Evolutionary conservation across 139 green algal species (phyloP).

Genomic region (Diplosphaera chodatii): DNA sequence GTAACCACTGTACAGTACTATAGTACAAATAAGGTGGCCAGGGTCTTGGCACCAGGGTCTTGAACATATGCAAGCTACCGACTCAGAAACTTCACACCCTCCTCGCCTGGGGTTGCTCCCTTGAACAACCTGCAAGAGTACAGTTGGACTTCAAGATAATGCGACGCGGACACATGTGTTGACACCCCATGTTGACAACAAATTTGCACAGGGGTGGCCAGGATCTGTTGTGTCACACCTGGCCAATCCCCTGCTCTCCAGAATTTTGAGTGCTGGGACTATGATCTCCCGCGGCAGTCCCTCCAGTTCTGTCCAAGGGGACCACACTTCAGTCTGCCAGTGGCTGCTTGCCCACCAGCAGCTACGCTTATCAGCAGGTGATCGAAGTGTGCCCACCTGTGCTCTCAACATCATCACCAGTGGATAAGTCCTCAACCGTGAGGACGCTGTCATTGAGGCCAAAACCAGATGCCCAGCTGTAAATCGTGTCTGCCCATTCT

Average conservation of each 20-base stretch:
- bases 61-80: not conserved
- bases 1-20: too few relatives aligned
- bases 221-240: constrained; percentile 23
- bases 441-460: constrained; percentile 57
- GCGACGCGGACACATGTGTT: too few relatives aligned
- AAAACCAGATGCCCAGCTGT: constrained; percentile 30
- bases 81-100: constrained; percentile 66
- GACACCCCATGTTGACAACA: too few relatives aligned
- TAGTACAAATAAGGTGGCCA: too few relatives aligned
- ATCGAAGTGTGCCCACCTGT: constrained; percentile 42
- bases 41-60: too few relatives aligned
- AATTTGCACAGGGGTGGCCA: too few relatives aligned
- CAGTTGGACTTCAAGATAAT: too few relatives aligned
- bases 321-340: too few relatives aligned
- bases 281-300: constrained; percentile 55
- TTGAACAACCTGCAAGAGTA: constrained; percentile 54
- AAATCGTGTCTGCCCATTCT: constrained; percentile 50
- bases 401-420: constrained; percentile 45
- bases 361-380: too few relatives aligned
- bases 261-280: constrained; percentile 32
- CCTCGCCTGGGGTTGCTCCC: constrained; percentile 46
- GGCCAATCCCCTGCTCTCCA: constrained; percentile 57
- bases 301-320: constrained; percentile 28
- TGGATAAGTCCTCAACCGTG: constrained; percentile 41
- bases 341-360: too few relatives aligned